phyloP scores from a whole-genome alignment of 2,329 filamentous ascomycete genomes.

The Metarhizium robertsii region DNA sequence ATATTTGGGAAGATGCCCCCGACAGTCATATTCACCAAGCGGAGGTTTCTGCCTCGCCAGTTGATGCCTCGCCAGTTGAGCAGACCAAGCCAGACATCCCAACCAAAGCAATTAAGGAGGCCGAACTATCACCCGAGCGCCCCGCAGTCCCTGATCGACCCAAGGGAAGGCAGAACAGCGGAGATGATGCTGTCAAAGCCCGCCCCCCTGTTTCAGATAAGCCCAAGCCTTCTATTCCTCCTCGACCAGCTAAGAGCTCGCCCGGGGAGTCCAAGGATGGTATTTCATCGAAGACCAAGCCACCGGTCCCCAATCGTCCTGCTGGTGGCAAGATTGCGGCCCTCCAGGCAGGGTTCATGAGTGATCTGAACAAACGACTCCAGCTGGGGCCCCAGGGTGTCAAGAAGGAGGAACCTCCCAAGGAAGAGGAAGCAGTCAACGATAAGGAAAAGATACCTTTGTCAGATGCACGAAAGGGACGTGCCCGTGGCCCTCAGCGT shows the following conservation, averaged over 20 bases:
- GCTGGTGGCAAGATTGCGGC: conserved; percentile 81
- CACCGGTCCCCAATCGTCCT: conserved; percentile 66
- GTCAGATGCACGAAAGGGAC: conserved; percentile 78
- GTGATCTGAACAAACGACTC: conserved; percentile 82
- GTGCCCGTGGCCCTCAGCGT: conserved; percentile 79
- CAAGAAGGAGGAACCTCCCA: conserved; percentile 60
- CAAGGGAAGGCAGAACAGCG: conserved; percentile 36
- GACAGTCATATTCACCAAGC: conserved; percentile 75
- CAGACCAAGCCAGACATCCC: conserved; percentile 20
- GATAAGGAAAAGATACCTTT: conserved; percentile 70
- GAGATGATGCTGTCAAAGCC: conserved; percentile 25
- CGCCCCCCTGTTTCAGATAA: conserved; percentile 40
- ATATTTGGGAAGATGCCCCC: conserved; percentile 91
- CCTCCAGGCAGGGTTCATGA: conserved; percentile 85
- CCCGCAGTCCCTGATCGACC: conserved; percentile 42
- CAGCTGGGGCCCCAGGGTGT: conserved; percentile 74
- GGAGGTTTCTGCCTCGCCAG: conserved; percentile 43
- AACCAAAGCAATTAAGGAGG: conserved; percentile 27
- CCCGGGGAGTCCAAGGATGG: conserved; percentile 31
- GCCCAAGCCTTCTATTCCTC: conserved; percentile 52
- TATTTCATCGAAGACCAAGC: conserved; percentile 61
- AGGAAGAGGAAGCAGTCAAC: conserved; percentile 44
- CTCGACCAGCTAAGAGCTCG: conserved; percentile 46
- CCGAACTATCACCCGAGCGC: conserved; percentile 27
- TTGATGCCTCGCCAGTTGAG: conserved; percentile 22